A percentile compares a stretch with the other conserved stretches of the same genome.
Conservation (phyloP, 768 basidiomycete species). For the Amanita inopinata region DNA sequence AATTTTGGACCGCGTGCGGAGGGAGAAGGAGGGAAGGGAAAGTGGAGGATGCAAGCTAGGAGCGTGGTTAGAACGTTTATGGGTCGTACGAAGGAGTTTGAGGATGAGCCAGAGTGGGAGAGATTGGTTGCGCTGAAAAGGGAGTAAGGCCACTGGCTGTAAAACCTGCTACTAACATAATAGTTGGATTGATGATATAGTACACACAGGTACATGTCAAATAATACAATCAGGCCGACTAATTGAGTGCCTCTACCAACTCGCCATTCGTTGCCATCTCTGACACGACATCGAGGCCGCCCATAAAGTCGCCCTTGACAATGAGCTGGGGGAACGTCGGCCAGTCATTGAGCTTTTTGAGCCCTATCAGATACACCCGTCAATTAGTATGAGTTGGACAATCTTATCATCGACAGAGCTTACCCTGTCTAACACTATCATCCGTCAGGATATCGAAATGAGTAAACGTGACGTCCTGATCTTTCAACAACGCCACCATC, state of each 20-base stretch:
- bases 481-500: conserved; percentile 58
- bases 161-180: too few relatives aligned
- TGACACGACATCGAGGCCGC: conserved; percentile 87
- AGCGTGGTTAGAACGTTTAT: conserved; percentile 85
- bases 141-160: too few relatives aligned
- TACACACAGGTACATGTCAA: too few relatives aligned
- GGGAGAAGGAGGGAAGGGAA: conserved; percentile 17
- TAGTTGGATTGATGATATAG: too few relatives aligned
- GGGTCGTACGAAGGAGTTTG: conserved; percentile 79
- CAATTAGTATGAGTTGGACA: background rate
- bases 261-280: conserved; percentile 84
- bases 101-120: conserved; percentile 82
- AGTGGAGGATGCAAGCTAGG: conserved; percentile 82
- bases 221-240: background rate
- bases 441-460: conserved; percentile 81
- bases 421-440: conserved; percentile 74
- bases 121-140: conserved; percentile 56
- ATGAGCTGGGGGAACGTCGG: conserved; percentile 86
- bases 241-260: conserved; percentile 34
- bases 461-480: conserved; percentile 54
- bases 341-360: conserved; percentile 79
- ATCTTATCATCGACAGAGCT: conserved; percentile 8
- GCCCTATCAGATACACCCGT: conserved; percentile 30
- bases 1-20: conserved; percentile 72
- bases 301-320: conserved; percentile 84